Evolutionary conservation across 495 filamentous ascomycete genomes (phyloP), one percentile per base, ranked within the genome.

Genomic region (Cercophora scortea): DNA sequence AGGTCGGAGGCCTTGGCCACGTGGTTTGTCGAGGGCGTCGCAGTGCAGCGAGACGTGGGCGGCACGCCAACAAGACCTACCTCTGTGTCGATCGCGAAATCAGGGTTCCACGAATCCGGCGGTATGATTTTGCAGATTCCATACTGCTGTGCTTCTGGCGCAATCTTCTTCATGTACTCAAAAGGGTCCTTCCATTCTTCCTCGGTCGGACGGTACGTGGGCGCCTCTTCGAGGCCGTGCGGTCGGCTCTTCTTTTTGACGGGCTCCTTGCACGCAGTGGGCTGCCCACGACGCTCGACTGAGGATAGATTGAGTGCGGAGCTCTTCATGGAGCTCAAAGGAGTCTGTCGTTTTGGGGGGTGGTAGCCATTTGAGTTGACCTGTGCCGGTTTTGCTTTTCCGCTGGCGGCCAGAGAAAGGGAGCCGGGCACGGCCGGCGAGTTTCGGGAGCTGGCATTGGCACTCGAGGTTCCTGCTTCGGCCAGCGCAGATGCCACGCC

Each of bases 81-180:
- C 84, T 96, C 89, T 15, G 93, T 96, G 70, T 99, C 90, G 61
- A 99, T 90, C 11, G 91, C 91, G 62, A 99, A 97, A 42, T 86
- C 75, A 13, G 93, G 93, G 53, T 94, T 90, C 93, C 93, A 99
- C 34, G 77, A 82, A 50, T 92, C 87, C 10, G 93, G 93, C 11
- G 94, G 93, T 51, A 97, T 87, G 54, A 99, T 87, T 70, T 96
- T 92, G 76, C 88, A 90, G 40, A 97, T 85, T 33, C 93, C 93
- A 67, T 88, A 99, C 61, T 89, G 81, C 49, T 67, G 73, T 15
- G 87, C 93, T 61, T 96, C 90, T 6, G 86, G 83, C 11, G 82
- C 75, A 57, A 99, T 96, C 63, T 88, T 95, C 57, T 81, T 79
- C 46, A 99, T 91, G 65, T 95, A 99, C 64, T 86, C 84, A 57